Evolutionary conservation across 768 basidiomycete species (phyloP).

Genomic region (Macrolepiota dolichaula): DNA sequence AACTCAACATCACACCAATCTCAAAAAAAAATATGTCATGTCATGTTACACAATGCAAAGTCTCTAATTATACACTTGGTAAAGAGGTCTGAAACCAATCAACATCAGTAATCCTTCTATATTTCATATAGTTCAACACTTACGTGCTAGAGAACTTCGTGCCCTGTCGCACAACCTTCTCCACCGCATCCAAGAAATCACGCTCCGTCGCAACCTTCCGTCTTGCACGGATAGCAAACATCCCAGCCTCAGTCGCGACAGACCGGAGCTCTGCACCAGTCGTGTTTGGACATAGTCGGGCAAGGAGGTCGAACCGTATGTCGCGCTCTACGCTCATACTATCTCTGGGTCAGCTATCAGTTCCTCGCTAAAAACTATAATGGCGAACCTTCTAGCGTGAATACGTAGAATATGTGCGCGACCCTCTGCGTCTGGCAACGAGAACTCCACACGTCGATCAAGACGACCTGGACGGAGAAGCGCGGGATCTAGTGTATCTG

Average conservation of each 20-base stretch:
- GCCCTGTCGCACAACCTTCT: constrained; percentile 97
- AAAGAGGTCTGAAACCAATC: constrained; percentile 59
- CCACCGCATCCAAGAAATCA: constrained; percentile 96
- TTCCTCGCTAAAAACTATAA: background rate
- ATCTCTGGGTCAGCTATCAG: background rate
- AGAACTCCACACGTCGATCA: constrained; percentile 96
- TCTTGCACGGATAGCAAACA: constrained; percentile 97
- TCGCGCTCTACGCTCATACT: constrained; percentile 98
- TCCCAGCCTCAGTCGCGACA: constrained; percentile 99
- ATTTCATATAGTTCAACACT: constrained; percentile 28
- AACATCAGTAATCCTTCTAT: constrained; percentile 13
- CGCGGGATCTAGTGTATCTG: constrained; percentile 97
- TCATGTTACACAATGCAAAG: background rate
- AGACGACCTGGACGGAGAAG: constrained; percentile 93
- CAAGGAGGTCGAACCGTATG: constrained; percentile 97
- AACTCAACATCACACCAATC: background rate
- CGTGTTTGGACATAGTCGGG: constrained; percentile 94
- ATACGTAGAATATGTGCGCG: constrained; percentile 96
- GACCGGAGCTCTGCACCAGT: constrained; percentile 98
- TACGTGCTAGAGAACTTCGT: constrained; percentile 98
- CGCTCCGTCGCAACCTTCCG: constrained; percentile 96
- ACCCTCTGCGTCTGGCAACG: constrained; percentile 91
- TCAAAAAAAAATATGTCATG: background rate
- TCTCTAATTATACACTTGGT: constrained; percentile 87
- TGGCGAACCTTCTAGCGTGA: constrained; percentile 82